Base-by-base conservation (phyloP, 495 filamentous ascomycete species). In the Hypoxylon fuscum region DNA sequence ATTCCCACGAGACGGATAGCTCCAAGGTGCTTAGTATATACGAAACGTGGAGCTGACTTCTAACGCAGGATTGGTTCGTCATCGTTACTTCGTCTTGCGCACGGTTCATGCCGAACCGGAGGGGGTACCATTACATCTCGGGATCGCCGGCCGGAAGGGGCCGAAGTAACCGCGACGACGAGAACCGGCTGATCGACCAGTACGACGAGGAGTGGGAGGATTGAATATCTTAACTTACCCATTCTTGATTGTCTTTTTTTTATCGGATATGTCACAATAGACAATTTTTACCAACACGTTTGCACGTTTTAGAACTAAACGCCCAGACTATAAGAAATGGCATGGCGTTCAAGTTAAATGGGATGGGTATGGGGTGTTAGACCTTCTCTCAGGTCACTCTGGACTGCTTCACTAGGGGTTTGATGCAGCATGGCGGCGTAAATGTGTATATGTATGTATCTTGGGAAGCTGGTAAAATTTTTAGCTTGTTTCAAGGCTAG, bases 141-240 rank as follows among this genome's bases (percentile, higher is more conserved):
- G 73, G 77, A n/a, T 80, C 72, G 20, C 81, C 76, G 29, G 68
- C 70, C 32, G 74, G 78, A 37, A 71, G 81, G 40, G 77, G 76
- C 49, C 66, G 80, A 12, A 80, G 79, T 42, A 68, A 40, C 40
- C 70, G 88, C 0, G 95, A 97, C 37, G 92, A 90, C 45, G 95
- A 97, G 72, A 97, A 98, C 75, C 79, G 92, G 53, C 75, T 98
- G 63, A 98, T 98, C 68, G 95, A 98, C 76, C 91, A 96, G 72
- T 82, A 97, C 44, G 96, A 98, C 70, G 95, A 98, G 73, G 92
- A 97, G 72, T 98, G 85, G 85, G 84, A 85, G 49, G 85, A 87
- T 56, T 85, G 35, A 71, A n/a, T n/a, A n/a, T n/a, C n/a, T n/a
- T n/a, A n/a, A n/a, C 52, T 47, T n/a, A 47, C 47, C 55, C 10